A percentile compares a stretch with the other conserved stretches of the same genome.
phyloP scores from a whole-genome alignment of 1,284 basidiomycete species.

The Marasmius oreades region DNA sequence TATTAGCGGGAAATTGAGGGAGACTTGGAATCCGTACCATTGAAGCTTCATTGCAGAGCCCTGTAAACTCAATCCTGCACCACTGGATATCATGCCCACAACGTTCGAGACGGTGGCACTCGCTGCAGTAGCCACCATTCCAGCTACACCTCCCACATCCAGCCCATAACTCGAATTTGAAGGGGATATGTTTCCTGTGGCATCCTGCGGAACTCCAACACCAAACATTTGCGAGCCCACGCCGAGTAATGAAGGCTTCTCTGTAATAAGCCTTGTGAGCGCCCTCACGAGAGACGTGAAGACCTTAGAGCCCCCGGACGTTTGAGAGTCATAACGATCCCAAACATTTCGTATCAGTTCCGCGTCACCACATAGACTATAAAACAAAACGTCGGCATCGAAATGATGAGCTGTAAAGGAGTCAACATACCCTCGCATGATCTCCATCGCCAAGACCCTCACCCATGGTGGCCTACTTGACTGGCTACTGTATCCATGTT shows the following conservation, averaged over 20 bases:
- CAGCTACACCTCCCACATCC: constrained; percentile 73
- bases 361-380: constrained; percentile 77
- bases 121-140: constrained; percentile 80
- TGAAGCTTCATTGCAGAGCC: constrained; percentile 81
- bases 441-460: constrained; percentile 87
- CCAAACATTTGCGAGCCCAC: constrained; percentile 78
- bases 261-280: constrained; percentile 80
- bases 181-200: constrained; percentile 30
- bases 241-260: constrained; percentile 83
- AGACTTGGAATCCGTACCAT: constrained; percentile 48
- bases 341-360: constrained; percentile 80
- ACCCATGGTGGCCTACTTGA: constrained; percentile 74
- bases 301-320: constrained; percentile 56
- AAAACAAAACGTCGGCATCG: constrained; percentile 16
- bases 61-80: constrained; percentile 64
- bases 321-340: constrained; percentile 74
- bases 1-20: constrained; percentile 1
- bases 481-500: constrained; percentile 9
- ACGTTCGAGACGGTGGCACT: constrained; percentile 75
- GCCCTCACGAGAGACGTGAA: constrained; percentile 80
- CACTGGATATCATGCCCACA: constrained; percentile 42
- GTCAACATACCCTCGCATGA: constrained; percentile 69
- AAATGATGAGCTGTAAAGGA: not conserved
- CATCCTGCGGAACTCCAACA: constrained; percentile 51
- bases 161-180: constrained; percentile 41